Percentiles rank a stretch among this genome's conserved stretches.
These are phyloP conservation scores for Ceratocystis smalleyi DNA, from an alignment of 2,329 filamentous ascomycete genomes.

Conservation along the genomic window DNA sequence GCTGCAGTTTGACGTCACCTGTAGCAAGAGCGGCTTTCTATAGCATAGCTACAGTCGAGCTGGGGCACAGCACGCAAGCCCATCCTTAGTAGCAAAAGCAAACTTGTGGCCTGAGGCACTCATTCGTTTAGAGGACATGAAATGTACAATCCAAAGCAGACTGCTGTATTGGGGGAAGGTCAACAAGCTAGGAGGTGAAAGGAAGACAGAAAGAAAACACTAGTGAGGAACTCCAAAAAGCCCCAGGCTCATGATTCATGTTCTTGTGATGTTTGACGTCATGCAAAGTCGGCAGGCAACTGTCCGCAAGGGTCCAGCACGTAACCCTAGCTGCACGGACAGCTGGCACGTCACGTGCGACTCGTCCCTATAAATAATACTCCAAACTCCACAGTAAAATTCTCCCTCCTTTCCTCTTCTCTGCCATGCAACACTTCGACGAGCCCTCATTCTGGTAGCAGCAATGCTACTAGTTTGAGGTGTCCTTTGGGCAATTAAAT, in stretches of 20 bases:
- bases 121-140: background rate
- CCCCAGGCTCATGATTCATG: background rate
- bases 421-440: constrained; percentile 23
- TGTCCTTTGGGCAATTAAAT: constrained; percentile 15
- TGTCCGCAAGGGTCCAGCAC: background rate
- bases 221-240: background rate
- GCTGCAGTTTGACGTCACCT: background rate
- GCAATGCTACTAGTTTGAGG: constrained; percentile 7
- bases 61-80: background rate
- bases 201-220: background rate
- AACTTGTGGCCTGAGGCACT: background rate
- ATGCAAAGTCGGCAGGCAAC: background rate
- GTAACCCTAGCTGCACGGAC: background rate
- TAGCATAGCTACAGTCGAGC: background rate
- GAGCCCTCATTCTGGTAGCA: constrained; percentile 10
- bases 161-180: background rate
- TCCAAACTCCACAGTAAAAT: background rate
- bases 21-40: background rate
- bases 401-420: constrained; percentile 16
- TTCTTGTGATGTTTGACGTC: background rate
- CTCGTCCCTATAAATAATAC: constrained; percentile 9
- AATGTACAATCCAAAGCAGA: background rate
- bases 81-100: background rate
- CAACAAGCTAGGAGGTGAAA: background rate
- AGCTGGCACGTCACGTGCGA: background rate